A percentile compares a stretch with the other conserved stretches of the same genome.
Conservation (phyloP, 1,284 basidiomycete species). For the Rhodofomes roseus region DNA sequence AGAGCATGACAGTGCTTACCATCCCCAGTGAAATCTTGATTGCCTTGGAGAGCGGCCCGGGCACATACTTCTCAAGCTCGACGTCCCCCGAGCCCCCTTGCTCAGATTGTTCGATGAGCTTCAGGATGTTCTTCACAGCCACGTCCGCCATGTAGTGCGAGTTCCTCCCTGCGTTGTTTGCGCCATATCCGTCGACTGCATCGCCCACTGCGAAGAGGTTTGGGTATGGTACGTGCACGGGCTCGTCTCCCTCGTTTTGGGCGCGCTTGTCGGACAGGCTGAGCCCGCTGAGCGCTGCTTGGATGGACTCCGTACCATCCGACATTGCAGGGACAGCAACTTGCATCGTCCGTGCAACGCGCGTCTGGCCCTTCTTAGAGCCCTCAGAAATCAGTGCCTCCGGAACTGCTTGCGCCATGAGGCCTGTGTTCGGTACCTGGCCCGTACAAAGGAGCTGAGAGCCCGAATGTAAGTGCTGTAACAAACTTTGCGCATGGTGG, state of each 20-base stretch:
- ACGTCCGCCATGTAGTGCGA: conserved; percentile 59
- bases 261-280: background rate
- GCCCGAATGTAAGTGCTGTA: background rate
- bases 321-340: conserved; percentile 31
- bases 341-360: conserved; percentile 61
- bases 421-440: conserved; percentile 64
- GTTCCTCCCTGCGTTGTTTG: conserved; percentile 69
- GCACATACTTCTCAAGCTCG: conserved; percentile 51
- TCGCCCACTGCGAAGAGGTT: conserved; percentile 70
- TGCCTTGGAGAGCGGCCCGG: conserved; percentile 41
- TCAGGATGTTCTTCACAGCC: conserved; percentile 51
- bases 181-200: conserved; percentile 66
- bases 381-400: conserved; percentile 42
- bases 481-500: background rate
- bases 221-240: conserved; percentile 38
- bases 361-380: conserved; percentile 40
- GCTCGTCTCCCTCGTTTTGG: background rate
- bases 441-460: conserved; percentile 71
- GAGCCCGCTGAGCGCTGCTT: background rate
- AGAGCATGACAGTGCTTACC: conserved; percentile 28
- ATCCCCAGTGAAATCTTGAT: conserved; percentile 74
- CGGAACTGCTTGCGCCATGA: conserved; percentile 51
- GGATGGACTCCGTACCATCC: background rate
- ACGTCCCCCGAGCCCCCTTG: conserved; percentile 23
- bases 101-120: conserved; percentile 33